These are phyloP conservation scores for Fusarium sp. DNA, from an alignment of 2,329 filamentous ascomycete genomes.

Conservation along the genomic window DNA sequence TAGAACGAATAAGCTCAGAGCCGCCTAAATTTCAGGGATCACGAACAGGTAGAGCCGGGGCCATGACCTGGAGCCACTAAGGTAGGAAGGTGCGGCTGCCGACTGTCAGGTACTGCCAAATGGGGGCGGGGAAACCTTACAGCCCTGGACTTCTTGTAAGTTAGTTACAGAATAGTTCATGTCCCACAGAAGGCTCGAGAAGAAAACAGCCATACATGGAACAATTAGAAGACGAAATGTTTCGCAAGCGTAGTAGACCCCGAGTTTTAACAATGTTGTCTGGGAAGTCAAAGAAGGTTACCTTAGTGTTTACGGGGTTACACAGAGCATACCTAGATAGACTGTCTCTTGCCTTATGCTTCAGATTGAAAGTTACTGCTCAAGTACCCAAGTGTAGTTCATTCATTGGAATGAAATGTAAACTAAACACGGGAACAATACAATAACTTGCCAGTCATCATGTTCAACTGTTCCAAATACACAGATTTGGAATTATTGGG, in stretches of 20 bases:
- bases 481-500: neutral
- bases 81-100: conserved; percentile 39
- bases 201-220: conserved; percentile 15
- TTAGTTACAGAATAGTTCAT: neutral
- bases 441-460: neutral
- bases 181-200: conserved; percentile 45
- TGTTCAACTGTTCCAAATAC: neutral
- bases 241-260: neutral
- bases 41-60: conserved; percentile 38
- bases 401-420: neutral
- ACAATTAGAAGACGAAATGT: conserved; percentile 13
- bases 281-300: neutral
- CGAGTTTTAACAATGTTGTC: neutral
- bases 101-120: conserved; percentile 33
- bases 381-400: neutral
- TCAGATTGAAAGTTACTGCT: neutral
- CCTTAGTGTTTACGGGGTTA: conserved; percentile 8
- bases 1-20: conserved; percentile 49
- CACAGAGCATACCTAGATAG: neutral
- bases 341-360: neutral
- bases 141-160: conserved; percentile 7
- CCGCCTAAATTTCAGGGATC: conserved; percentile 47
- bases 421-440: neutral
- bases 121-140: conserved; percentile 30
- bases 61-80: conserved; percentile 35